phyloP scores from a whole-genome alignment of 495 filamentous ascomycete genomes.

The Penicilliopsis zonata region DNA sequence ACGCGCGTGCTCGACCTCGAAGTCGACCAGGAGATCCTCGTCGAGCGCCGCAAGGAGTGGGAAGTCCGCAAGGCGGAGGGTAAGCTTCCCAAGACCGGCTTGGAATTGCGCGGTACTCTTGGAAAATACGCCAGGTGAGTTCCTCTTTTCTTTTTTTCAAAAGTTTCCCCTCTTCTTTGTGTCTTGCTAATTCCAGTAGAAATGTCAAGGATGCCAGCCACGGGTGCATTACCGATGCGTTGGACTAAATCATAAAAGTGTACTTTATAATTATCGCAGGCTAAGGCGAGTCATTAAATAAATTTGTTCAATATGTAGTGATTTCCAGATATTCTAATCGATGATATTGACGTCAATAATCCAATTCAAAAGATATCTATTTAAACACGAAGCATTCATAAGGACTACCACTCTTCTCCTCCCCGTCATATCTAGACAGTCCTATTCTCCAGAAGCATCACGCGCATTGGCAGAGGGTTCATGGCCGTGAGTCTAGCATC shows the following conservation, averaged over 20 bases:
- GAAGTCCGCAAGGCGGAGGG: slow-evolving; percentile 24
- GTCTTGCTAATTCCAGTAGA: neutral
- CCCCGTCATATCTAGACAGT: too few relatives aligned
- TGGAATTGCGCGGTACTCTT: slow-evolving; percentile 60
- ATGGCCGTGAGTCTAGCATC: too few relatives aligned
- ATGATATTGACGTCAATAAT: too few relatives aligned
- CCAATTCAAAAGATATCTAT: too few relatives aligned
- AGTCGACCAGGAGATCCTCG: slow-evolving; percentile 46
- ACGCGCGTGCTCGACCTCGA: slow-evolving; percentile 38
- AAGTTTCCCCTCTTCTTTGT: neutral
- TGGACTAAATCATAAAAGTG: slow-evolving; percentile 22
- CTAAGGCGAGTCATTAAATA: too few relatives aligned
- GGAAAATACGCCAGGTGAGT: slow-evolving; percentile 70
- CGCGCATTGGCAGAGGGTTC: too few relatives aligned
- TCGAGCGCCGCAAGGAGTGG: slow-evolving; percentile 51
- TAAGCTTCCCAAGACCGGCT: slow-evolving; percentile 21
- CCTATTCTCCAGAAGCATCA: too few relatives aligned
- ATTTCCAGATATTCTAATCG: too few relatives aligned
- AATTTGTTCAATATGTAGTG: too few relatives aligned
- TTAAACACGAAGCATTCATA: too few relatives aligned
- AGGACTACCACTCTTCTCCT: too few relatives aligned
- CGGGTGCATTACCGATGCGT: slow-evolving; percentile 41
- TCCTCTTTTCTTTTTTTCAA: neutral
- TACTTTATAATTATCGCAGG: too few relatives aligned
- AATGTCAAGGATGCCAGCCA: slow-evolving; percentile 58